phyloP scores from a whole-genome alignment of 2,329 filamentous ascomycete genomes.

The Colletotrichum melonis region DNA sequence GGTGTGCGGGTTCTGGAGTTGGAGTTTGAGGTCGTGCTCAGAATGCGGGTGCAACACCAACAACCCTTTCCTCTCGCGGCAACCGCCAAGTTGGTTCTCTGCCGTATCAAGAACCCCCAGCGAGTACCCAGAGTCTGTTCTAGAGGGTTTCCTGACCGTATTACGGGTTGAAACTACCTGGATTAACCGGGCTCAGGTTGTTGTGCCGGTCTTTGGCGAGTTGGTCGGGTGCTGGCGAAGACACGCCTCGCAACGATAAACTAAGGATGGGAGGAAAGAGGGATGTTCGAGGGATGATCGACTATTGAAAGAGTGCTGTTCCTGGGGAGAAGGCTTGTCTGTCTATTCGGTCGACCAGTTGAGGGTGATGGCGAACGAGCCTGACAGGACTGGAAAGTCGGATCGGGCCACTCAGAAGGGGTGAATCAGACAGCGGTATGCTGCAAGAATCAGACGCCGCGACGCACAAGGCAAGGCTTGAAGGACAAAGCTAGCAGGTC shows the following conservation, averaged over 20 bases:
- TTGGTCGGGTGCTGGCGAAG: not conserved
- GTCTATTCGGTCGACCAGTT: slow-evolving; percentile 24
- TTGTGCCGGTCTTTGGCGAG: not conserved
- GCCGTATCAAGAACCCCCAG: slow-evolving; percentile 15
- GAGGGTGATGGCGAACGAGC: slow-evolving; percentile 11
- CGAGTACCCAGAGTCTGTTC: slow-evolving; percentile 1
- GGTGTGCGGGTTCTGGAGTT: slow-evolving; percentile 17
- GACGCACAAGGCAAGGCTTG: slow-evolving; percentile 35
- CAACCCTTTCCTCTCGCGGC: slow-evolving; percentile 13
- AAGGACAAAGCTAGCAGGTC: slow-evolving; percentile 22
- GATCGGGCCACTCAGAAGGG: slow-evolving; percentile 34
- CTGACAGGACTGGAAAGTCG: slow-evolving; percentile 19
- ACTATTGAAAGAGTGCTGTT: not conserved
- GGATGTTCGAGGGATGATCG: slow-evolving; percentile 9
- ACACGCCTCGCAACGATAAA: not conserved
- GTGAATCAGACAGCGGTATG: slow-evolving; percentile 17
- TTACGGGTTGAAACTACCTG: not conserved
- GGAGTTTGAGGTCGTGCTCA: slow-evolving; percentile 3
- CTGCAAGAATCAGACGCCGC: slow-evolving; percentile 38
- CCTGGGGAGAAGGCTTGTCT: slow-evolving; percentile 16
- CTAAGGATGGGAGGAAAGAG: slow-evolving; percentile 10
- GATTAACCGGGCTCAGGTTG: not conserved
- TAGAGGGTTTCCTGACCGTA: not conserved
- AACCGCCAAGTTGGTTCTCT: slow-evolving; percentile 26
- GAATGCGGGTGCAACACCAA: slow-evolving; percentile 24